Percentiles rank a stretch among this genome's conserved stretches.
phyloP scores from a whole-genome alignment of 2,329 filamentous ascomycete genomes.

The Drechslerella stenobrocha region DNA sequence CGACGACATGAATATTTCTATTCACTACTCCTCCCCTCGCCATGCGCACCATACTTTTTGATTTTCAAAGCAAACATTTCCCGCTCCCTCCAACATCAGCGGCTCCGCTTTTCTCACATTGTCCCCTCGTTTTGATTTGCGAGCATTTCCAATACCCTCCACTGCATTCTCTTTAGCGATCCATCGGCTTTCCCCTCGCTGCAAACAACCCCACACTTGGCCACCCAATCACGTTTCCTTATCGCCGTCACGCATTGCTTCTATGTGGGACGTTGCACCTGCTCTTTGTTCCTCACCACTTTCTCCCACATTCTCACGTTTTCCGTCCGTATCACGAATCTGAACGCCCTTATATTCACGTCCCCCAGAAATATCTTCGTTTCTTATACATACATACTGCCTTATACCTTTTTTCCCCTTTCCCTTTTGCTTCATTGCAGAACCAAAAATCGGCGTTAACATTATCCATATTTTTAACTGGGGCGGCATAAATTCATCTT shows the following conservation, averaged over 20 bases:
- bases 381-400: constrained; percentile 49
- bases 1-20: constrained; percentile 3
- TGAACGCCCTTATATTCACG: constrained; percentile 28
- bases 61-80: not conserved
- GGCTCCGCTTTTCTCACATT: constrained; percentile 3
- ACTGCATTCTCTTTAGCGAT: constrained; percentile 33
- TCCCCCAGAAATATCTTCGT: constrained; percentile 10
- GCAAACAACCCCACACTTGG: constrained; percentile 5
- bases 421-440: constrained; percentile 30
- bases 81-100: constrained; percentile 3
- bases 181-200: constrained; percentile 16
- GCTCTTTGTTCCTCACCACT: not conserved
- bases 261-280: constrained; percentile 36
- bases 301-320: not conserved
- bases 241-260: too few species aligned
- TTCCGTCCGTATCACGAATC: constrained; percentile 34
- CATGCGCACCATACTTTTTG: not conserved
- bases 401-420: constrained; percentile 39
- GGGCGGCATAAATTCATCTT: constrained; percentile 23
- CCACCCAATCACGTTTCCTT: not conserved
- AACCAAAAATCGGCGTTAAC: constrained; percentile 46
- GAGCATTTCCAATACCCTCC: constrained; percentile 29
- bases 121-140: not conserved
- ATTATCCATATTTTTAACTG: constrained; percentile 9
- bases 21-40: constrained; percentile 4